Evolutionary conservation across 352 stramenopile species (phyloP).

Genomic region (Phytopythium ostracodes): DNA sequence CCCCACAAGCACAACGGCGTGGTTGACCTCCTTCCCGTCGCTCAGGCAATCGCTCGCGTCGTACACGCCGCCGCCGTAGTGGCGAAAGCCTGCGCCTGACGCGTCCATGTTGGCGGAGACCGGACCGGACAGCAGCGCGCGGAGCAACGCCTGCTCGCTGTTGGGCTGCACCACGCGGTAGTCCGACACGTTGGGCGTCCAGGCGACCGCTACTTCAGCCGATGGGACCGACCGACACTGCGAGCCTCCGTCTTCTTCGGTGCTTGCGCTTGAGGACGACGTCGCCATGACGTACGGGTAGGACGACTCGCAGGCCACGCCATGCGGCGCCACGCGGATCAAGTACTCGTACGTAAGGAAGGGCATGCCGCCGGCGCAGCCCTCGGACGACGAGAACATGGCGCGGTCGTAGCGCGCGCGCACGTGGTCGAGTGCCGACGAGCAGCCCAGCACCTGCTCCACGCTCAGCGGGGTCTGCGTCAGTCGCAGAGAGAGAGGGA

Average conservation of each 20-base stretch:
- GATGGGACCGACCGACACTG: conserved; percentile 25
- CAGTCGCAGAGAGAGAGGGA: not conserved
- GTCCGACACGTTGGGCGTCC: conserved; percentile 37
- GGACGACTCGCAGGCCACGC: conserved; percentile 57
- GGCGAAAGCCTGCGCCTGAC: conserved; percentile 69
- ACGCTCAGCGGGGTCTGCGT: conserved; percentile 64
- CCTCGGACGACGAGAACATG: conserved; percentile 75
- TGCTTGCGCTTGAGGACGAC: conserved; percentile 3
- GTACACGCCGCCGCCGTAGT: conserved; percentile 84
- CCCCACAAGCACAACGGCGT: conserved; percentile 84
- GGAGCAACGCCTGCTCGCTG: conserved; percentile 57
- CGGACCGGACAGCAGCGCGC: conserved; percentile 55
- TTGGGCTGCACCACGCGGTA: conserved; percentile 51
- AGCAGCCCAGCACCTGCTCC: conserved; percentile 83
- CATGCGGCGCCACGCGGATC: conserved; percentile 45
- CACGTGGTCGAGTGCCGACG: conserved; percentile 63
- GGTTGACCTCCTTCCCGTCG: conserved; percentile 77
- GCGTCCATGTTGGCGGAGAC: conserved; percentile 81
- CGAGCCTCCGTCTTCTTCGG: conserved; percentile 28
- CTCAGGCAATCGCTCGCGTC: conserved; percentile 72
- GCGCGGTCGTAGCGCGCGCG: conserved; percentile 60
- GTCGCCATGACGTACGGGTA: conserved; percentile 85
- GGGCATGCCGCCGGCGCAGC: conserved; percentile 86
- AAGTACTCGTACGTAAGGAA: conserved; percentile 90
- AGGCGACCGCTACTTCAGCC: conserved; percentile 43